Base-by-base conservation (phyloP, 805 yeast genomes). In the Cyberlindnera mycetangii region DNA sequence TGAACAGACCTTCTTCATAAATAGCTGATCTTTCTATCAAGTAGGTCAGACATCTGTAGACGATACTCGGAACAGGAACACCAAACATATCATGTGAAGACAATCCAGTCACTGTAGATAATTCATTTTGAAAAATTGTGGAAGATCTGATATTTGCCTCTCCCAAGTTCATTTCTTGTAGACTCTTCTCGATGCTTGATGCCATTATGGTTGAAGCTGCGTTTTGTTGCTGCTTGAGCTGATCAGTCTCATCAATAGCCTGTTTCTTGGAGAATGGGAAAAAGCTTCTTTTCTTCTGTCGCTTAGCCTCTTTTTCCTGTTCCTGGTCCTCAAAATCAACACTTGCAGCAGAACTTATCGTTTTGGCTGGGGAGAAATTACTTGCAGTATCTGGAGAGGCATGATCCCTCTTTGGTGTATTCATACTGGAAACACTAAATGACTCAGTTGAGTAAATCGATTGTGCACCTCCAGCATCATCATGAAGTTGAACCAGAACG, bases 1-100 rank as follows among this genome's bases (percentile, higher is more conserved):
- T 73, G 69, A 93, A 93, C 3, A 92, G 78, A 10, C 99, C 99
- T 58, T 89, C 96, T 62, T 88, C 93, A 49, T 76, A 76, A n/a
- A 83, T 70, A 0, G 95, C 96, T 18, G 83, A 79, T 20, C 81
- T 75, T 31, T 70, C 73, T 39, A 74, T 72, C 39, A 92, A 69
- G 52, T 75, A 86, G 45, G 79, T 84, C 27, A 90, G 58, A 58
- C 96, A 89, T 48, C 95, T 68, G 55, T 69, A 85, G 15, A 88
- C 78, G 7, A 92, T 81, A 32, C 89, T 79, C 1, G 99, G 97
- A 16, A 69, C 65, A 7, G 61, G 62, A 27, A 68, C 71, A 17
- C 76, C 72, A 46, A 67, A 60, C 55, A 74, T 50, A 27, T 65
- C 61, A 40, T 72, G 72, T 5, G 76, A 69, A 2, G 90, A 82